Evolutionary conservation across 306 rosid species (phyloP).

Genomic region (Acacia confusa): DNA sequence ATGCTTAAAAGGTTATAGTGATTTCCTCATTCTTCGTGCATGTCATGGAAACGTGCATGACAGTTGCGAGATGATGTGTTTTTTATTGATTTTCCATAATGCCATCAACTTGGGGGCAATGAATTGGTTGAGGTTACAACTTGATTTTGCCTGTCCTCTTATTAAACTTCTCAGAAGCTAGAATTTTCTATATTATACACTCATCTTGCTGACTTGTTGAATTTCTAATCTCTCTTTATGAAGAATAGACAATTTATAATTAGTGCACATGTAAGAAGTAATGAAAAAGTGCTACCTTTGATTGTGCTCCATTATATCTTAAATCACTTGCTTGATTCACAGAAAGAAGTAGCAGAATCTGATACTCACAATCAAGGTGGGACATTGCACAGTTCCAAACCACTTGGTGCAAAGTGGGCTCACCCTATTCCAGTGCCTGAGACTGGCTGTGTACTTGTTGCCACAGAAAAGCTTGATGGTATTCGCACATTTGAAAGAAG

Average conservation of each 20-base stretch:
- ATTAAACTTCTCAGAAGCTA: neutral
- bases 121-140: constrained; percentile 11
- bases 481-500: constrained; percentile 2
- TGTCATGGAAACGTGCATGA: neutral
- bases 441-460: constrained; percentile 37
- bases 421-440: constrained; percentile 93
- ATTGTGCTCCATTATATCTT: constrained; percentile 15
- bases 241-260: constrained; percentile 5
- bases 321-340: constrained; percentile 35
- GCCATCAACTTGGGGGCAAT: constrained; percentile 23
- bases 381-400: constrained; percentile 44
- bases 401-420: constrained; percentile 83
- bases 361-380: constrained; percentile 52
- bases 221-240: constrained; percentile 18
- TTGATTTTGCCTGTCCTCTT: constrained; percentile 12
- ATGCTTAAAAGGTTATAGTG: neutral
- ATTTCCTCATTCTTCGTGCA: neutral
- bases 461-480: constrained; percentile 2
- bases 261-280: constrained; percentile 19
- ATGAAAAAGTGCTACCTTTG: neutral
- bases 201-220: constrained; percentile 3
- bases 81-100: neutral
- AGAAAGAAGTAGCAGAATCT: constrained; percentile 66
- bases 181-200: neutral
- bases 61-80: neutral